Conservation (phyloP, 352 stramenopile species). For the Globisporangium solare region DNA sequence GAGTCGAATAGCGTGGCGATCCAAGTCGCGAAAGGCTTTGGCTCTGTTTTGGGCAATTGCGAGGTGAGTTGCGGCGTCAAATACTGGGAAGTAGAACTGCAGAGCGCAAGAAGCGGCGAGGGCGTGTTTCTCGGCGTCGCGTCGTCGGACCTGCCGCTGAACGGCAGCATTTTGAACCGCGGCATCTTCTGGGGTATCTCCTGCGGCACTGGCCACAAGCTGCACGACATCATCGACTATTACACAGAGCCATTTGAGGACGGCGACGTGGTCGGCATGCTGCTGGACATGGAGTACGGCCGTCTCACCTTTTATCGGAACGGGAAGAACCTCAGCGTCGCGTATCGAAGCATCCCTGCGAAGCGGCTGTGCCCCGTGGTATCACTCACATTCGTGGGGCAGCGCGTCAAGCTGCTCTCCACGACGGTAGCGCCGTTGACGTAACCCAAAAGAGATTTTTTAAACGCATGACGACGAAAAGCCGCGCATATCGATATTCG, state of each 20-base stretch:
- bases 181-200: constrained; percentile 74
- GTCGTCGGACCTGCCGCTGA: constrained; percentile 43
- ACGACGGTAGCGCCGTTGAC: constrained; percentile 43
- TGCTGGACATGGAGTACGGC: constrained; percentile 75
- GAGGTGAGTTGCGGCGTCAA: constrained; percentile 62
- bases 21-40: constrained; percentile 60
- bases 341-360: constrained; percentile 54
- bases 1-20: constrained; percentile 45
- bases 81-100: constrained; percentile 78
- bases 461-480: too few relatives aligned
- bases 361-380: constrained; percentile 67
- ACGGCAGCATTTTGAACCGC: constrained; percentile 50
- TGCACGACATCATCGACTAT: constrained; percentile 69
- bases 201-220: constrained; percentile 72
- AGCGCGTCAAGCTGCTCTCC: constrained; percentile 61
- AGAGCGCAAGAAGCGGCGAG: constrained; percentile 44
- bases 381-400: constrained; percentile 60
- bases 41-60: constrained; percentile 53
- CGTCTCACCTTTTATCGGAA: constrained; percentile 80
- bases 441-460: constrained; percentile 7
- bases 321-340: constrained; percentile 62
- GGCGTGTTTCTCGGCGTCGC: constrained; percentile 74
- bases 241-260: constrained; percentile 69
- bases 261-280: constrained; percentile 65
- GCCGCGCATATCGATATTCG: too few relatives aligned